Evolutionary conservation across 176 grass and related monocot genomes (phyloP).

Genomic region (Bothriochloa decipiens): DNA sequence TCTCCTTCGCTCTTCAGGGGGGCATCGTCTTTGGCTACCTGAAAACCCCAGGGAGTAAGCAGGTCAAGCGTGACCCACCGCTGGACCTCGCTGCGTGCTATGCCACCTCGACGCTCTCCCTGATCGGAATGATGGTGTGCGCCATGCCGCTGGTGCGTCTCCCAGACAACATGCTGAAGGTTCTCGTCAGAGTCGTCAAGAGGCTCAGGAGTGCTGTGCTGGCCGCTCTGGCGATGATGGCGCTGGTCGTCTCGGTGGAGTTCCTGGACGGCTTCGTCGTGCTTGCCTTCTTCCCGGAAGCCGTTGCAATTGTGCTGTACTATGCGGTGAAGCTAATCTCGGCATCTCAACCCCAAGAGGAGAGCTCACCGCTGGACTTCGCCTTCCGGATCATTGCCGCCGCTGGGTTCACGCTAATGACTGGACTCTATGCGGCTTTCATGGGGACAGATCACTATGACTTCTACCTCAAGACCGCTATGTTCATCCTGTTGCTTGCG

Average conservation of each 20-base stretch:
- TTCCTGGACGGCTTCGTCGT: slow-evolving; percentile 26
- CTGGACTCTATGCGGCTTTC: slow-evolving; percentile 26
- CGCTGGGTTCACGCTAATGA: background rate
- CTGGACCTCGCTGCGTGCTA: slow-evolving; percentile 22
- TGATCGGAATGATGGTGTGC: background rate
- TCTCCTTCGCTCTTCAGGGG: slow-evolving; percentile 17
- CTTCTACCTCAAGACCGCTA: slow-evolving; percentile 28
- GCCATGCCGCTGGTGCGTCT: slow-evolving; percentile 16
- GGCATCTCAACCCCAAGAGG: background rate
- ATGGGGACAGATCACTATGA: slow-evolving; percentile 4
- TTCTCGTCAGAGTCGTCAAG: background rate
- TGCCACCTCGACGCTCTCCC: background rate
- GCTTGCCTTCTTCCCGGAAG: background rate
- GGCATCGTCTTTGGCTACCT: slow-evolving; percentile 31
- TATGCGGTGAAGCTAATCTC: background rate
- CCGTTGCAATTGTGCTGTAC: background rate
- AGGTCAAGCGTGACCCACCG: background rate
- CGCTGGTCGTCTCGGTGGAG: slow-evolving; percentile 10
- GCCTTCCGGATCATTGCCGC: background rate
- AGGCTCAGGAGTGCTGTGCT: background rate
- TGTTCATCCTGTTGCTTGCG: slow-evolving; percentile 26
- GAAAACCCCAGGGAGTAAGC: background rate
- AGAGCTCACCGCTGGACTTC: background rate
- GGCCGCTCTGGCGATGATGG: background rate
- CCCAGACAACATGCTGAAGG: background rate